Evolutionary conservation across 345 rosid genomes (phyloP).

Genomic region (Kandelia obovata): DNA sequence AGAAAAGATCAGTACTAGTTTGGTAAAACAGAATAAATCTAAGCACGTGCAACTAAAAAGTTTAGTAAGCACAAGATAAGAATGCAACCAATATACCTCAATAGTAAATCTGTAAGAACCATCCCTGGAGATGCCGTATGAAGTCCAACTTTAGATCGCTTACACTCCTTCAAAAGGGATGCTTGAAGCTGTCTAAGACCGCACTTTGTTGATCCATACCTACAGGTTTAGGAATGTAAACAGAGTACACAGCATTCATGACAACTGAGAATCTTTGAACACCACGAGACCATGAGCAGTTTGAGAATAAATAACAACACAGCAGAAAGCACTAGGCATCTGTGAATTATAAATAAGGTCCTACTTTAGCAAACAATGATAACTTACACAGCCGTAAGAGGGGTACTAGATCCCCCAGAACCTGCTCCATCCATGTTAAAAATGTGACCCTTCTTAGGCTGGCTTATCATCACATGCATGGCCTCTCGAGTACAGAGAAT

Average conservation of each 20-base stretch:
- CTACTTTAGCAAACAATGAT: not conserved
- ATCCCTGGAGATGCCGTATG: slow-evolving; percentile 98
- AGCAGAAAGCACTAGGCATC: not conserved
- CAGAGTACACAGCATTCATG: not conserved
- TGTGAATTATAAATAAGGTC: not conserved
- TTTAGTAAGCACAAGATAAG: not conserved
- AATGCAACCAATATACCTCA: slow-evolving; percentile 46
- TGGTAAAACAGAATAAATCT: no score
- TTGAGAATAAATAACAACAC: not conserved
- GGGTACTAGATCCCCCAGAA: slow-evolving; percentile 96
- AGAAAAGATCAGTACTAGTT: no score
- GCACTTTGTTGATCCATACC: slow-evolving; percentile 95
- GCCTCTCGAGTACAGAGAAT: slow-evolving; percentile 91
- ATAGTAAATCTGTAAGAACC: slow-evolving; percentile 91
- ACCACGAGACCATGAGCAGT: not conserved
- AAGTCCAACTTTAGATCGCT: slow-evolving; percentile 73
- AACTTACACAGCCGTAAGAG: slow-evolving; percentile 93
- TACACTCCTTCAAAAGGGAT: slow-evolving; percentile 78
- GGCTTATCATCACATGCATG: slow-evolving; percentile 68
- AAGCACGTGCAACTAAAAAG: no score
- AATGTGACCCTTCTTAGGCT: slow-evolving; percentile 74
- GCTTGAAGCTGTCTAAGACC: slow-evolving; percentile 93
- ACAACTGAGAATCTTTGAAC: not conserved
- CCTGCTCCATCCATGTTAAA: slow-evolving; percentile 99
- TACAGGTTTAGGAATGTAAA: slow-evolving; percentile 31